Evolutionary conservation across 257 asterid genomes (phyloP).

Genomic region (Linaria vulgaris): DNA sequence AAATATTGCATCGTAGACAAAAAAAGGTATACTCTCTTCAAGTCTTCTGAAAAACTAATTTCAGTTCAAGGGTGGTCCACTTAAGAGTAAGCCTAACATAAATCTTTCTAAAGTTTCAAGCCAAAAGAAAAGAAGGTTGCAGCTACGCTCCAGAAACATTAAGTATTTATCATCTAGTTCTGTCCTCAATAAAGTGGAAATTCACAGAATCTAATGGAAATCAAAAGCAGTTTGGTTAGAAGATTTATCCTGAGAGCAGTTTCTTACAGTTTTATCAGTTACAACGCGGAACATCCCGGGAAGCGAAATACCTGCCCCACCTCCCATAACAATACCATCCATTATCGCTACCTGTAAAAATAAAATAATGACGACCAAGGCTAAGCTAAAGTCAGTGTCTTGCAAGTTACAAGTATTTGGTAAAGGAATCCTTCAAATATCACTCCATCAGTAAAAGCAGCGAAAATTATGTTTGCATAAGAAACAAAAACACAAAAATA

Average conservation of each 20-base stretch:
- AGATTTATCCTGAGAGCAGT: constrained; percentile 33
- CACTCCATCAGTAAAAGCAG: background rate
- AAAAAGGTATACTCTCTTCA: background rate
- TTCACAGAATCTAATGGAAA: constrained; percentile 13
- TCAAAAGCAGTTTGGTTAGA: constrained; percentile 23
- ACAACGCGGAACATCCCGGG: constrained; percentile 97
- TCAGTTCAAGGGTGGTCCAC: background rate
- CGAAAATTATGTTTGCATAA: background rate
- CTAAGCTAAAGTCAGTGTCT: constrained; percentile 9
- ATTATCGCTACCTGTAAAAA: constrained; percentile 84
- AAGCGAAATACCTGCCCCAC: constrained; percentile 92
- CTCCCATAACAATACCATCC: constrained; percentile 92
- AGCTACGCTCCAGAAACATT: background rate
- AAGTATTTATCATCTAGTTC: background rate
- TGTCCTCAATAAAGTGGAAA: constrained; percentile 19
- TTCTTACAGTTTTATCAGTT: constrained; percentile 94
- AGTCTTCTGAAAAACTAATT: background rate
- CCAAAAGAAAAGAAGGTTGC: background rate
- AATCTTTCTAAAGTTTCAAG: background rate
- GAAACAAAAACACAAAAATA: background rate
- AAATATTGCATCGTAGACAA: background rate
- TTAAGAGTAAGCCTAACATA: background rate
- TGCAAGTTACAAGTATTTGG: constrained; percentile 20
- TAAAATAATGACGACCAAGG: constrained; percentile 1
- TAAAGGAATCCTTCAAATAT: constrained; percentile 14